Evolutionary conservation across 2,329 filamentous ascomycete species (phyloP), one percentile per base, ranked within the genome.

Genomic region (Ophiocordyceps camponoti-floridani): DNA sequence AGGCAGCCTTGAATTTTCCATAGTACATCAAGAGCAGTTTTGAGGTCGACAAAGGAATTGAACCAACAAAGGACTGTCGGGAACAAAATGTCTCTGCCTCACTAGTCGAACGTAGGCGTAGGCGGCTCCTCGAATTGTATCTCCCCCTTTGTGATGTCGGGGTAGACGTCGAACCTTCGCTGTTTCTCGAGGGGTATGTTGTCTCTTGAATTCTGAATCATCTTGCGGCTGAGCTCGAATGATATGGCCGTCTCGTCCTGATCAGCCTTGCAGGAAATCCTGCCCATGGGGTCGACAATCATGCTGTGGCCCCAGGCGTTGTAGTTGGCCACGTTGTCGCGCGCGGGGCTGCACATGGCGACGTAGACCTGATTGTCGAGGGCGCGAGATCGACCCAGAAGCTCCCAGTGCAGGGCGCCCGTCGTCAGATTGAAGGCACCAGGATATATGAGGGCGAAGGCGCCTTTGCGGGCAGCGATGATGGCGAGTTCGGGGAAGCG

Each of bases 381-480:
- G 5, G 89, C 91, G 49, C 91, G 71, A 13, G 83, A 87, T 51
- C 84, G 75, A 1, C 80, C 89, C 54, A 84, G 75, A 51, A 98
- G 66, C 47, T 79, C 73, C 91, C 91, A 98, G 63, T 98, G 91
- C 60, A 96, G 63, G 6, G 84, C 81, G 0, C 91, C 91, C 0
- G 91, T 98, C 0, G 87, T 94, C 48, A 84, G 70, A 63, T 96
- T 98, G 71, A 98, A 98, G 1, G 91, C 91, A n/a, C 87, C 91
- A 0, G 91, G 91, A 62, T 95, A 96, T 16, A 96, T 60, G 45
- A 96, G 75, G 41, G 85, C 72, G 61, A 98, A 98, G 47, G 79
- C 82, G n/a, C 82, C 87, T 52, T 79, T 78, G 30, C 91, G 73
- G 18, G 89, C 85, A 0, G 89, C 89, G 46, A 96, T 81, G 58